These are phyloP conservation scores for Bipolaris cookei DNA, from an alignment of 2,329 filamentous ascomycete genomes.

Conservation along the genomic window DNA sequence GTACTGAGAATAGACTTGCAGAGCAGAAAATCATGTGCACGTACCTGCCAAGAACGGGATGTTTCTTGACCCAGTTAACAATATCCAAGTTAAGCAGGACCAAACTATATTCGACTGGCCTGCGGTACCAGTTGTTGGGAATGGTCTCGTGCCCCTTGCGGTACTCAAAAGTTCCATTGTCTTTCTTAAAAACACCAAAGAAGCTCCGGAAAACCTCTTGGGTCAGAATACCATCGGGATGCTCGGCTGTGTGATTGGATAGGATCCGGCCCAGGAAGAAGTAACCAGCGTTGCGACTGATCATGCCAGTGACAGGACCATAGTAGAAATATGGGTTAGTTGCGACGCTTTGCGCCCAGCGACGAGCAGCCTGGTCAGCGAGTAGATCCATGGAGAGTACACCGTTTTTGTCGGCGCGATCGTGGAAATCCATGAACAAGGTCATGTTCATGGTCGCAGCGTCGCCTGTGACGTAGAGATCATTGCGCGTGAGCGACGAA, in stretches of 20 bases:
- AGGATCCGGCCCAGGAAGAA: constrained; percentile 42
- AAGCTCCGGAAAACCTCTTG: constrained; percentile 53
- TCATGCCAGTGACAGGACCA: constrained; percentile 59
- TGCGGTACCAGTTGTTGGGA: constrained; percentile 61
- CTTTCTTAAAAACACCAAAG: constrained; percentile 54
- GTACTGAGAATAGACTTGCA: not conserved
- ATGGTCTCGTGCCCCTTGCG: constrained; percentile 59
- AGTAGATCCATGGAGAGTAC: constrained; percentile 25
- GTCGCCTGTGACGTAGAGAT: constrained; percentile 52
- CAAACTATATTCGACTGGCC: constrained; percentile 56
- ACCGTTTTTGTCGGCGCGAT: constrained; percentile 23
- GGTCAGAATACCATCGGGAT: constrained; percentile 25
- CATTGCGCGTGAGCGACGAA: constrained; percentile 51
- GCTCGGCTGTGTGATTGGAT: constrained; percentile 26
- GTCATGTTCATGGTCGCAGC: constrained; percentile 53
- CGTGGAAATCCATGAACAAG: constrained; percentile 55
- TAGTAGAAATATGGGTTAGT: constrained; percentile 63
- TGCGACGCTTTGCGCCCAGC: constrained; percentile 57
- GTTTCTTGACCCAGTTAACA: constrained; percentile 19
- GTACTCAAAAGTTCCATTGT: constrained; percentile 47
- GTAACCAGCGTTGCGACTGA: constrained; percentile 57
- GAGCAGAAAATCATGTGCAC: not conserved
- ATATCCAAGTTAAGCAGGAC: constrained; percentile 38
- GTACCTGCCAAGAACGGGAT: constrained; percentile 29
- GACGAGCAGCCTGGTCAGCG: constrained; percentile 40